Evolutionary conservation across 2,329 filamentous ascomycete genomes (phyloP).

Genomic region (Talaromyces sp.): DNA sequence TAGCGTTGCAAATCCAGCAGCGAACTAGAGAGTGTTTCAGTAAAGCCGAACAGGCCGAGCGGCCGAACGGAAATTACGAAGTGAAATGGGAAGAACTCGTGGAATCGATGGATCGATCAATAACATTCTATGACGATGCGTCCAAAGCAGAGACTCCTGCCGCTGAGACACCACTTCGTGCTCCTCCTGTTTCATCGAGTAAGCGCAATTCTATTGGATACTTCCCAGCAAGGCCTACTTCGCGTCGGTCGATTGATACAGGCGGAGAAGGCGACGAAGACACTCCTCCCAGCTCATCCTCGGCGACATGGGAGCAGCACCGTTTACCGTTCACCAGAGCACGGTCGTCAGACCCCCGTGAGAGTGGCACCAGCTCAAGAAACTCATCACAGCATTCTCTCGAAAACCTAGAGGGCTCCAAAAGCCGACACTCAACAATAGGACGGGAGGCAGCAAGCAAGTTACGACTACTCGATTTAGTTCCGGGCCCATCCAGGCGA

Average conservation of each 20-base stretch:
- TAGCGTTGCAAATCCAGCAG: conserved; percentile 38
- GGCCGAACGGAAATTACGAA: conserved; percentile 42
- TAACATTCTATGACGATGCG: conserved; percentile 37
- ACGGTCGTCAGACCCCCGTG: conserved; percentile 7
- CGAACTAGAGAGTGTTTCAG: conserved; percentile 43
- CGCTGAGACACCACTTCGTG: conserved; percentile 25
- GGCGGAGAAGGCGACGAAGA: conserved; percentile 36
- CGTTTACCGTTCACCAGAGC: conserved; percentile 33
- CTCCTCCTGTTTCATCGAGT: conserved; percentile 25
- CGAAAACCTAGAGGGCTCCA: conserved; percentile 33
- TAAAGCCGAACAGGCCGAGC: conserved; percentile 44
- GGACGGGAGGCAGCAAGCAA: conserved; percentile 35
- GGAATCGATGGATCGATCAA: conserved; percentile 41
- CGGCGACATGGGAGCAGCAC: conserved; percentile 37
- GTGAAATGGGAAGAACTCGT: conserved; percentile 47
- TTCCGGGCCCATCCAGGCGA: conserved; percentile 35
- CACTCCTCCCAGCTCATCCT: conserved; percentile 41
- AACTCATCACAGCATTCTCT: conserved; percentile 44
- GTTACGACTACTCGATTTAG: conserved; percentile 42
- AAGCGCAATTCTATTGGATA: conserved; percentile 39
- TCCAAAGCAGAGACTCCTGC: conserved; percentile 35
- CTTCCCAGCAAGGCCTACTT: conserved; percentile 32
- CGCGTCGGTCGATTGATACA: conserved; percentile 35
- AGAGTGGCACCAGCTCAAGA: conserved; percentile 25
- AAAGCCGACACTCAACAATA: conserved; percentile 32